phyloP scores from a whole-genome alignment of 2,329 filamentous ascomycete species.

The Xylaria sp. region DNA sequence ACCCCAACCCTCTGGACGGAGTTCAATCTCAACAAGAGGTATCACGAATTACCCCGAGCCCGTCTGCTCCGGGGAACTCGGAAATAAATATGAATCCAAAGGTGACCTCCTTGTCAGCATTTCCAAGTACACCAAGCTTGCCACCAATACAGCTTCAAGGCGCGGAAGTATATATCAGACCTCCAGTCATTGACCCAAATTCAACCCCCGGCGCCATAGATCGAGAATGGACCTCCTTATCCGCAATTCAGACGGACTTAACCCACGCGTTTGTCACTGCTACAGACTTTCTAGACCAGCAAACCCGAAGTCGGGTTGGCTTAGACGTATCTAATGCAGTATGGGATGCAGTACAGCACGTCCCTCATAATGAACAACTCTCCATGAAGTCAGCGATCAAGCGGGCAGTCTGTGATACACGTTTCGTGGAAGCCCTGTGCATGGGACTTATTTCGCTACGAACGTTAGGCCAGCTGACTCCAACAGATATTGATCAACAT shows the following conservation, averaged over 20 bases:
- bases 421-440: constrained; percentile 36
- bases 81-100: no score
- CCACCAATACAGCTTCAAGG: constrained; percentile 21
- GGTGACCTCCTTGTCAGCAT: no score
- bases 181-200: not conserved
- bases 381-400: constrained; percentile 30
- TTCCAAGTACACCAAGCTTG: no score
- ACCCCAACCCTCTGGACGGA: no score
- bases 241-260: constrained; percentile 32
- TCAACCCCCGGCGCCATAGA: not conserved
- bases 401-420: constrained; percentile 21
- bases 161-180: constrained; percentile 24
- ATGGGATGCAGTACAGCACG: constrained; percentile 15
- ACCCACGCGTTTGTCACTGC: constrained; percentile 21
- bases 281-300: constrained; percentile 3
- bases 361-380: constrained; percentile 8
- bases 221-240: constrained; percentile 19
- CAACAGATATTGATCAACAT: constrained; percentile 13
- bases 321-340: constrained; percentile 25
- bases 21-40: no score
- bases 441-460: constrained; percentile 24
- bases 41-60: no score
- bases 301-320: constrained; percentile 19
- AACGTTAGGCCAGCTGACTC: constrained; percentile 29
- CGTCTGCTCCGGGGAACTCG: no score